These are phyloP conservation scores for Nelumbo lutea DNA, from an alignment of 164 flowering plant species.

Conservation along the genomic window DNA sequence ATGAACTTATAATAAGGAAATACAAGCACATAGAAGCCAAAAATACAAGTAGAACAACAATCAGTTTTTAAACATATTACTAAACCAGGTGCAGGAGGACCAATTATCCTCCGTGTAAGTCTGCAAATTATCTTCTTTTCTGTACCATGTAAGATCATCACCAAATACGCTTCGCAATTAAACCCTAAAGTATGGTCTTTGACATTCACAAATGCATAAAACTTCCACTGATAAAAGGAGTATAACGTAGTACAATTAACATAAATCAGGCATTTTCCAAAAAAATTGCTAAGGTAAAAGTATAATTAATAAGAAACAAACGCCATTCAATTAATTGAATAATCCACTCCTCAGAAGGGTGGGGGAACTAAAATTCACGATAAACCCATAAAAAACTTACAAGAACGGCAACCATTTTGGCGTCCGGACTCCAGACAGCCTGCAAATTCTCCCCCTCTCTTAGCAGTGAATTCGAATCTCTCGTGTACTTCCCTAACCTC, in stretches of 20 bases:
- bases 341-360: neutral
- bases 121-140: too few relatives aligned
- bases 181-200: neutral
- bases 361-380: neutral
- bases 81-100: neutral
- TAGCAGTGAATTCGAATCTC: slow-evolving; percentile 62
- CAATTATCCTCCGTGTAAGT: too few relatives aligned
- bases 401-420: slow-evolving; percentile 72
- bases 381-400: slow-evolving; percentile 39
- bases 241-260: neutral
- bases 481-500: slow-evolving; percentile 81
- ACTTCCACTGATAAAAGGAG: neutral
- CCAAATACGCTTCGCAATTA: too few relatives aligned
- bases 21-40: neutral
- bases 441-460: slow-evolving; percentile 85
- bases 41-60: neutral
- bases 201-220: neutral
- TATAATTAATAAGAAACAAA: neutral
- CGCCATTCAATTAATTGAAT: neutral
- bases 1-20: neutral
- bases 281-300: neutral
- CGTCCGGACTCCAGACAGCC: slow-evolving; percentile 91
- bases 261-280: neutral
- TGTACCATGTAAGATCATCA: too few relatives aligned
- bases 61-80: neutral